Evolutionary conservation across 2,329 filamentous ascomycete species (phyloP).

Genomic region (Metarhizium rileyi): DNA sequence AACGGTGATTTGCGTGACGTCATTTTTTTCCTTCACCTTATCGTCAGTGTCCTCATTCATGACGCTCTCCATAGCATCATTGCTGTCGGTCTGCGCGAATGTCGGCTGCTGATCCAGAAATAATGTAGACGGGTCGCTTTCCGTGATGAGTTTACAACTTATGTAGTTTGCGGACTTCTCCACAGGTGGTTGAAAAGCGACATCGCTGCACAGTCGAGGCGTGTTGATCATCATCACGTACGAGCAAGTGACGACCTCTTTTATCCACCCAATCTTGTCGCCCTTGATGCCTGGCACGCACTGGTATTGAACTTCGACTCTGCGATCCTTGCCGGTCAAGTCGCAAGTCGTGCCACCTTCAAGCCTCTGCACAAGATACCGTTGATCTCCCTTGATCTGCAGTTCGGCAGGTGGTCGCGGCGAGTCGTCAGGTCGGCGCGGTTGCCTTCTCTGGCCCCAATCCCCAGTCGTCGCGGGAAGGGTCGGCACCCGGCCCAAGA

Average conservation of each 20-base stretch:
- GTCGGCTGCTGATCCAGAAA: constrained; percentile 23
- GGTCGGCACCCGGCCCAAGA: constrained; percentile 52
- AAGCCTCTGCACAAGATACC: constrained; percentile 77
- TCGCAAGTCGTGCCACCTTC: constrained; percentile 77
- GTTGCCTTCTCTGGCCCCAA: constrained; percentile 7
- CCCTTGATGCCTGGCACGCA: constrained; percentile 65
- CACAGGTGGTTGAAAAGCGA: constrained; percentile 74
- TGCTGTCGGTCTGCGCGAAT: constrained; percentile 20
- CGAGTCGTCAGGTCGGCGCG: constrained; percentile 14
- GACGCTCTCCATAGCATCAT: constrained; percentile 6
- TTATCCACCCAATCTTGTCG: constrained; percentile 84
- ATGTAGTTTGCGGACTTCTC: constrained; percentile 70
- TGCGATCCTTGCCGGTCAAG: constrained; percentile 69
- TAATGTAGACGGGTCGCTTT: constrained; percentile 33
- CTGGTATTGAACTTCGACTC: constrained; percentile 72
- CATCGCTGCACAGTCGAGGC: constrained; percentile 75
- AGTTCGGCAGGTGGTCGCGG: constrained; percentile 47
- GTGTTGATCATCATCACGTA: constrained; percentile 93
- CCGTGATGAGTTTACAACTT: constrained; percentile 62
- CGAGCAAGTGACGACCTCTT: constrained; percentile 81
- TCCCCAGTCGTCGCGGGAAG: constrained; percentile 19
- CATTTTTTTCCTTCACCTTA: constrained; percentile 23
- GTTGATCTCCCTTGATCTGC: constrained; percentile 72
- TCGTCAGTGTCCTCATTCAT: constrained; percentile 7
- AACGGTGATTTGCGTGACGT: constrained; percentile 27